These are phyloP conservation scores for Eustoma russellianum DNA, from an alignment of 257 asterid genomes.

Conservation along the genomic window DNA sequence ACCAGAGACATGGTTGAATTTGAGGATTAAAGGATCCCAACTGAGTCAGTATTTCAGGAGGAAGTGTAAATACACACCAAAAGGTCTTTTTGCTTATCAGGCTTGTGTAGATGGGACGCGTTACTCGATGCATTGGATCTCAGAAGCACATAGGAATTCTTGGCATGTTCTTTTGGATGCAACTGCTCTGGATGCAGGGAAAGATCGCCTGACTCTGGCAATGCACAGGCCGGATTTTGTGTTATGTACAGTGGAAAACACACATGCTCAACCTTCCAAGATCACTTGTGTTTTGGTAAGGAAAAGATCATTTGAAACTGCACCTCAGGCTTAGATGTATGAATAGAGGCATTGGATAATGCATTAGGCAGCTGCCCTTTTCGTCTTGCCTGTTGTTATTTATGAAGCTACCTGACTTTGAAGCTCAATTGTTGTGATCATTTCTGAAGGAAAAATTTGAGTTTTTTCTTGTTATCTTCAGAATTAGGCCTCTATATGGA, in stretches of 20 bases:
- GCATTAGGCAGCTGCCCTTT: no score
- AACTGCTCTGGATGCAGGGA: constrained; percentile 28
- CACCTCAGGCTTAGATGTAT: constrained; percentile 20
- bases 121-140: constrained; percentile 79
- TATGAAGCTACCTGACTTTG: no score
- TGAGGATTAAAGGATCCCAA: constrained; percentile 85
- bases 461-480: no score
- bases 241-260: constrained; percentile 36
- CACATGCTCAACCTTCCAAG: constrained; percentile 40
- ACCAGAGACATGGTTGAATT: constrained; percentile 63
- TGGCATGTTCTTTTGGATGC: constrained; percentile 77
- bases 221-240: constrained; percentile 71
- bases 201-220: constrained; percentile 41
- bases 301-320: constrained; percentile 46
- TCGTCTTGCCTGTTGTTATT: no score
- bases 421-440: no score
- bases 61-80: constrained; percentile 52
- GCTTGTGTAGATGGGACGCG: constrained; percentile 32
- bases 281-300: constrained; percentile 60
- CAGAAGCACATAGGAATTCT: constrained; percentile 64
- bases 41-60: constrained; percentile 65
- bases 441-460: no score
- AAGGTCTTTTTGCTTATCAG: constrained; percentile 65
- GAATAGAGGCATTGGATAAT: background rate
- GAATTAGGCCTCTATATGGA: no score